Conservation (phyloP, 345 rosid species). For the Boechera stricta region DNA sequence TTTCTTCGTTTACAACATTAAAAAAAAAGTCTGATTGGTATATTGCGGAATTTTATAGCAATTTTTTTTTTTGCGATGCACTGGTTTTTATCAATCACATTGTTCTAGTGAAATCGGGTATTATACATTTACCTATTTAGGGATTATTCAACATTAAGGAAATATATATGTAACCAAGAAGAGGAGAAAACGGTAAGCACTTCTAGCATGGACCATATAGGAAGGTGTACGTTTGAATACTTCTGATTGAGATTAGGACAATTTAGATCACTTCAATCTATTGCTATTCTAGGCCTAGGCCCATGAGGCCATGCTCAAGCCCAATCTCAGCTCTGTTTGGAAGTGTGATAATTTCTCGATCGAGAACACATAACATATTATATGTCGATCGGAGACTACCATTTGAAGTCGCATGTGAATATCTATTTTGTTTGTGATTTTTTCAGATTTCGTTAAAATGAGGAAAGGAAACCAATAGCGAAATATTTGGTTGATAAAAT, state of each 20-base stretch:
- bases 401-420: neutral
- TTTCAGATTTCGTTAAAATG: neutral
- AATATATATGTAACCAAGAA: neutral
- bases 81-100: neutral
- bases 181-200: neutral
- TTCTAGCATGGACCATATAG: neutral
- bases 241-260: neutral
- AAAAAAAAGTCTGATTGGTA: neutral
- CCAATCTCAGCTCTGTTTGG: neutral
- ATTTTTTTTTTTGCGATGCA: neutral
- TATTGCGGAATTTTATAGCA: neutral
- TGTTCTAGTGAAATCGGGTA: no score
- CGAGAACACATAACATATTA: neutral
- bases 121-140: no score
- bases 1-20: neutral
- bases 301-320: neutral
- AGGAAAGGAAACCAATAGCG: neutral
- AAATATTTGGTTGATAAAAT: neutral
- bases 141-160: no score
- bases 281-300: conserved; percentile 3
- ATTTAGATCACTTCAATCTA: neutral
- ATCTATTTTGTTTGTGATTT: neutral
- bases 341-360: neutral
- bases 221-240: neutral
- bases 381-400: neutral